phyloP scores from a whole-genome alignment of 495 filamentous ascomycete species.

The Aspergillus bridgeri region DNA sequence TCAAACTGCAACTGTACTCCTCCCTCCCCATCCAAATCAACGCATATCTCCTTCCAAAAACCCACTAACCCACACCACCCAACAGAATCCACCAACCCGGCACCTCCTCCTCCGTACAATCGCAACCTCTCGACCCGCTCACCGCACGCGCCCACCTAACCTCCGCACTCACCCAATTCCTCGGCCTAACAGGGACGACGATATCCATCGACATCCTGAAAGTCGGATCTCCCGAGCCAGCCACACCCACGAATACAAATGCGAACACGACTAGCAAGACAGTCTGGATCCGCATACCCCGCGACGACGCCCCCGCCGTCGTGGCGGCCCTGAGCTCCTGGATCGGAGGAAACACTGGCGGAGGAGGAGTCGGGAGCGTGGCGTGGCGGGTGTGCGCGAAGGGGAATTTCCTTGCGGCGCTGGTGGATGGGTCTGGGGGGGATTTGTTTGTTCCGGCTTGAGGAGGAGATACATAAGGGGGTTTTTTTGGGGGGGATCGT shows the following conservation, averaged over 20 bases:
- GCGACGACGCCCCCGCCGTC: constrained; percentile 62
- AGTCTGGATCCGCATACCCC: constrained; percentile 73
- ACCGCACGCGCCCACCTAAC: constrained; percentile 71
- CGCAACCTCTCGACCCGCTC: constrained; percentile 60
- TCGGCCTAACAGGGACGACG: constrained; percentile 71
- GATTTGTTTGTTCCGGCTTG: constrained; percentile 45
- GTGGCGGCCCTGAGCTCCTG: constrained; percentile 65
- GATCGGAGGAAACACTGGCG: constrained; percentile 44
- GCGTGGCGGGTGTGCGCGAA: constrained; percentile 57
- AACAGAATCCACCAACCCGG: constrained; percentile 34
- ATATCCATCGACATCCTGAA: constrained; percentile 81
- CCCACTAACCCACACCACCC: constrained; percentile 5
- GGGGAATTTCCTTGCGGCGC: constrained; percentile 51
- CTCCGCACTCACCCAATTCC: constrained; percentile 71
- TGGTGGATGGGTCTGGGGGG: constrained; percentile 41
- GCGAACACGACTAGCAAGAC: constrained; percentile 24
- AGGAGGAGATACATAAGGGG: too few species aligned
- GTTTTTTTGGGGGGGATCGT: too few species aligned
- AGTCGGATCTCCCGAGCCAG: too few species aligned
- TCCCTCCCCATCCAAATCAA: not conserved
- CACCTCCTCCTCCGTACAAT: constrained; percentile 16
- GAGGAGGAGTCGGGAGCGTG: constrained; percentile 35
- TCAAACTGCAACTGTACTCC: constrained; percentile 43
- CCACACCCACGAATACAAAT: constrained; percentile 32
- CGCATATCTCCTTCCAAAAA: too few species aligned